Percentiles rank a stretch among this genome's conserved stretches.
Evolutionary conservation across 2,329 filamentous ascomycete species (phyloP).

Genomic region (Alternaria rosae): DNA sequence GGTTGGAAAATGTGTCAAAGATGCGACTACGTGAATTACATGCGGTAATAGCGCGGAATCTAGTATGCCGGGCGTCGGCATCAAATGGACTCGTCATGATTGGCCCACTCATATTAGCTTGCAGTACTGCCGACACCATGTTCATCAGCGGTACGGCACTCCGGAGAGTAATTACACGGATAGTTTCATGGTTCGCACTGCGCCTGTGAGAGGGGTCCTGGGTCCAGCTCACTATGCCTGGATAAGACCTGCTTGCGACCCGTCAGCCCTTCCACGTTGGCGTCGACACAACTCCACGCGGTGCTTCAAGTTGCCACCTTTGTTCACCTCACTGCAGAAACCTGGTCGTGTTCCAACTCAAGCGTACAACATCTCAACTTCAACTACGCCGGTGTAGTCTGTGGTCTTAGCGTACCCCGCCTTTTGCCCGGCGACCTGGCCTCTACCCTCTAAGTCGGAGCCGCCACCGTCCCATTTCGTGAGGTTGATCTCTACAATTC

Average conservation of each 20-base stretch:
- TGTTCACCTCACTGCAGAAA: background rate
- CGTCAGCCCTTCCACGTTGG: background rate
- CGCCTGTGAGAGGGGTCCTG: conserved; percentile 15
- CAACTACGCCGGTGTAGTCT: background rate
- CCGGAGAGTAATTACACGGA: conserved; percentile 17
- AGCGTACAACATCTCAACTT: background rate
- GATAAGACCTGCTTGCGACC: background rate
- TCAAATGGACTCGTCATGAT: conserved; percentile 33
- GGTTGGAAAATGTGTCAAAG: conserved; percentile 20
- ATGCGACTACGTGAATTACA: conserved; percentile 13
- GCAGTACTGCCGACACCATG: conserved; percentile 19
- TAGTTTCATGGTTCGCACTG: conserved; percentile 17
- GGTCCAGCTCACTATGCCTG: background rate
- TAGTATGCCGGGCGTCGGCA: conserved; percentile 30
- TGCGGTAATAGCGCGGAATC: conserved; percentile 30
- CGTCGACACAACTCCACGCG: background rate
- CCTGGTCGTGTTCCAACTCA: background rate
- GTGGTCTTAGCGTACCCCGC: conserved; percentile 8
- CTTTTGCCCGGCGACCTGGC: background rate
- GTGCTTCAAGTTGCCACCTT: background rate
- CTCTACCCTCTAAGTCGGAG: background rate
- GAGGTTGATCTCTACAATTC: background rate
- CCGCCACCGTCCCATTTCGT: background rate
- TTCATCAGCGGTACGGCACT: conserved; percentile 20
- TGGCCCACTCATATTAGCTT: conserved; percentile 24